Base-by-base conservation (phyloP, 2,329 filamentous ascomycete species). In the Venturiaceae sp. region DNA sequence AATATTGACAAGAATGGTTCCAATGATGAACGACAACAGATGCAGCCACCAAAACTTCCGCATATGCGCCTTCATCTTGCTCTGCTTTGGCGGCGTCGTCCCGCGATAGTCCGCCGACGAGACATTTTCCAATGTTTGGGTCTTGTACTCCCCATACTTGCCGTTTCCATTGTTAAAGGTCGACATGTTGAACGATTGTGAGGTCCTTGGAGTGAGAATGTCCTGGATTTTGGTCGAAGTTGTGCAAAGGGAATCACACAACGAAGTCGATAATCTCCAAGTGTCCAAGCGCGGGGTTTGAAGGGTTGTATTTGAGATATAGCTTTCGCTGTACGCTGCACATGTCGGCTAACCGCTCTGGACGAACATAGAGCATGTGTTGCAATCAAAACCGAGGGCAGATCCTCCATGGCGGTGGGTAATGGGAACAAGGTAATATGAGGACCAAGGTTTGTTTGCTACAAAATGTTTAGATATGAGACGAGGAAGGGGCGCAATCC, bases 31-130 rank as follows among this genome's bases (percentile, higher is more conserved):
- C 16, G 75, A 67, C 60, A 86, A 71, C 60, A 85, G 67, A 64
- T 84, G 77, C 62, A 77, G 65, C 83, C 83, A 86, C 84, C 83
- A 86, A 64, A 80, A 84, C 23, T 61, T 64, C 33, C 55, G 58
- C 56, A 64, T 65, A 53, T 67, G 65, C 7, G 60, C 58, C 50
- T 63, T 65, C 37, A 58, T 28, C 57, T 62, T 67, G 30, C 41
- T 37, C 55, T 58, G 13, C 34, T 53, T 47, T 30, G 55, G 14
- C 30, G 32, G 39, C 9, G 54, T 11, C 30, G 26, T 21, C 14
- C 16, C 23, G 16, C 36, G 54, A 7, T 47, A 34, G 28, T 52
- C 34, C 8, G 54, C 14, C 4, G 55, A 50, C 8, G 39, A 33
- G 28, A 50, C 55, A 50, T 47, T 34, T 16, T 58, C 55, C 28